A percentile compares a stretch with the other conserved stretches of the same genome.
phyloP scores from a whole-genome alignment of 345 rosid species.

The Aegle marmelos region DNA sequence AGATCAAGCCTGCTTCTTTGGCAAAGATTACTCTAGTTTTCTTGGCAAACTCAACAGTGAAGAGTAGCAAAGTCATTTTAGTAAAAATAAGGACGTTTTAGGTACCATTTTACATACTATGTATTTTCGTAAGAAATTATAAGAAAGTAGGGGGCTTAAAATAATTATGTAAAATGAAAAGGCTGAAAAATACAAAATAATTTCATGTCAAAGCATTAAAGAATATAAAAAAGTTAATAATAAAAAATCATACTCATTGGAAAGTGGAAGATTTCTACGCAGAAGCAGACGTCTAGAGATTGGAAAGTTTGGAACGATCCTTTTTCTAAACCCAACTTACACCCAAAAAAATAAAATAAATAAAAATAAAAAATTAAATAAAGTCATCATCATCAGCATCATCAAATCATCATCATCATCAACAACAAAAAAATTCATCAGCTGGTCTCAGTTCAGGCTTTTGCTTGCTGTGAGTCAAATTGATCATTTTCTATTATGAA shows the following conservation, averaged over 20 bases:
- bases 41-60: background rate
- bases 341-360: background rate
- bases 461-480: background rate
- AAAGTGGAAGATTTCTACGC: constrained; percentile 44
- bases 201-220: constrained; percentile 38
- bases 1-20: too few species aligned
- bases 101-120: background rate
- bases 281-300: constrained; percentile 37
- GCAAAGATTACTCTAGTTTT: too few species aligned
- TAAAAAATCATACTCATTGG: constrained; percentile 38
- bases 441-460: constrained; percentile 29
- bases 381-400: constrained; percentile 12
- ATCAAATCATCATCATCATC: constrained; percentile 11
- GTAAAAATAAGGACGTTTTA: background rate
- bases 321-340: constrained; percentile 6
- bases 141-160: background rate
- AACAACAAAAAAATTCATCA: constrained; percentile 14
- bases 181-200: constrained; percentile 7
- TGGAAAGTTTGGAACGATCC: constrained; percentile 40
- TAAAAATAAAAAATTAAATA: background rate
- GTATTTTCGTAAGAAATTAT: background rate
- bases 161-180: background rate
- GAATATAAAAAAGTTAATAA: constrained; percentile 11
- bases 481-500: background rate
- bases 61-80: background rate